Evolutionary conservation across 768 basidiomycete species (phyloP), one percentile per base, ranked within the genome.

Genomic region (Gymnopilus junonius): DNA sequence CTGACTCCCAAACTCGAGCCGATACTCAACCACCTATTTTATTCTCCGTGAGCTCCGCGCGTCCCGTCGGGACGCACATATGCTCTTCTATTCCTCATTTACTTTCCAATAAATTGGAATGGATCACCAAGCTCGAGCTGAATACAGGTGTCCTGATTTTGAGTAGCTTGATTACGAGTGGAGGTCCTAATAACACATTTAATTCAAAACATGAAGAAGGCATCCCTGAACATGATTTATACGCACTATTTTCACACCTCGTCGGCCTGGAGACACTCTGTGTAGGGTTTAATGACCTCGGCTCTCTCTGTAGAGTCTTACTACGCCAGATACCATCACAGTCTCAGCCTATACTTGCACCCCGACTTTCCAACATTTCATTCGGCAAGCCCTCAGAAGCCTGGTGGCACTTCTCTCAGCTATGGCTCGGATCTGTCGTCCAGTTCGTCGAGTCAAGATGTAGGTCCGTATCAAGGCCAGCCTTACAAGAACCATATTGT

Each of bases 381-480:
- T 77, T 80, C 58, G 71, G 74, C 58, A 74, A 70, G 55, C 71
- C 75, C 1, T 62, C 68, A 2, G 73, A 76, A 40, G n/a, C 71
- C 3, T 79, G 77, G 79, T 75, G 71, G 69, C 70, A 74, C 23
- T 78, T 78, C 63, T 66, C 59, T 17, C 72, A 74, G 8, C 63
- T 68, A 42, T 79, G 77, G 76, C 46, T 75, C 3, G 27, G 65
- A 17, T 56, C 62, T 1, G 58, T 78, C 31, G 23, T 70, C 8
- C 51, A 59, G 0, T 69, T 67, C 21, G 66, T 66, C 8, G 62
- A 58, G 25, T 65, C 53, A 8, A 65, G 75, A 10, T 62, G 25
- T 8, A 25, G 4, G 2, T 27, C 45, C 23, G n/a, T n/a, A n/a
- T n/a, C n/a, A n/a, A n/a, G n/a, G n/a, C n/a, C n/a, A n/a, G n/a